phyloP scores from a whole-genome alignment of 306 rosid genomes.

The Dryas octopetala region DNA sequence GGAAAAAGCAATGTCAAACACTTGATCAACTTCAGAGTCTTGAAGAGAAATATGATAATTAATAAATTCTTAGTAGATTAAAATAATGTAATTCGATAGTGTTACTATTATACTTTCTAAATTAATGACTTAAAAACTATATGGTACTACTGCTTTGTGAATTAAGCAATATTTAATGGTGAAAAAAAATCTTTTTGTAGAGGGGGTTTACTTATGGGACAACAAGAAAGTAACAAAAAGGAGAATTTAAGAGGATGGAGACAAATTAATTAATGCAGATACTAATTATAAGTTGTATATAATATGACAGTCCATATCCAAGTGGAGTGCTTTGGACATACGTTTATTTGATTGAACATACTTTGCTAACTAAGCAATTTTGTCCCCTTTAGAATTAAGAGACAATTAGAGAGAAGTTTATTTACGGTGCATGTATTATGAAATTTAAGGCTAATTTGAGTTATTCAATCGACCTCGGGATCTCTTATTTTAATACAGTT shows the following conservation, averaged over 20 bases:
- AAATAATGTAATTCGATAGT: not conserved
- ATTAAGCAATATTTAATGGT: not conserved
- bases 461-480: too few species aligned
- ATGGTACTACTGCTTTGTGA: not conserved
- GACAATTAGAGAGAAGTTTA: not conserved
- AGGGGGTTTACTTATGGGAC: not conserved
- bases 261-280: not conserved
- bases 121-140: not conserved
- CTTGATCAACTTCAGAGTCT: conserved; percentile 4
- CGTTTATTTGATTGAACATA: conserved; percentile 1
- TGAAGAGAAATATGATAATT: conserved; percentile 1
- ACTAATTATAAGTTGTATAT: not conserved
- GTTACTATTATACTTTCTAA: not conserved
- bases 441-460: not conserved
- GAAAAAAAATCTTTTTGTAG: not conserved
- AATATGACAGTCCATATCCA: conserved; percentile 24
- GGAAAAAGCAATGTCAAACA: conserved; percentile 46
- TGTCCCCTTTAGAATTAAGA: not conserved
- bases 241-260: conserved; percentile 6
- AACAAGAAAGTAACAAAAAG: conserved; percentile 8
- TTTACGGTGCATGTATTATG: not conserved
- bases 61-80: not conserved
- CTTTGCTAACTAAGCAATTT: not conserved
- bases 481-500: too few species aligned
- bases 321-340: not conserved